Evolutionary conservation across 768 basidiomycete genomes (phyloP).

Genomic region (Auricularia sp.): DNA sequence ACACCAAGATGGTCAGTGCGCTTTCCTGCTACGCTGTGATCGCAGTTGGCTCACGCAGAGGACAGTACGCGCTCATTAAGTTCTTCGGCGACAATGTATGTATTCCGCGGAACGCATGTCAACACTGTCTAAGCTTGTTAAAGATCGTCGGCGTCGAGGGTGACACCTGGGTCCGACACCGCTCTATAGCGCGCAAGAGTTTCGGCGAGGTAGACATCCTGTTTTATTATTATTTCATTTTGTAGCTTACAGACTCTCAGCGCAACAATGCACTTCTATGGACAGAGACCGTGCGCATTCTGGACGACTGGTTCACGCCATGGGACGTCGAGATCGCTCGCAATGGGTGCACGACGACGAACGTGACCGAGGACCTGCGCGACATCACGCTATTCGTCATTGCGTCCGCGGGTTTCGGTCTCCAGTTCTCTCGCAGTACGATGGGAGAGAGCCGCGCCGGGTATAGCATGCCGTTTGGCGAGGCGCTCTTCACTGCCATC

Average conservation of each 20-base stretch:
- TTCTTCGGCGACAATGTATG: neutral
- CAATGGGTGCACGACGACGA: neutral
- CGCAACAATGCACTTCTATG: neutral
- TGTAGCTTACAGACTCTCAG: neutral
- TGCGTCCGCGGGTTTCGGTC: constrained; percentile 34
- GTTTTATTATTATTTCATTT: too few species aligned
- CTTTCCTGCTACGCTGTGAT: neutral
- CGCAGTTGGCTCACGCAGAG: neutral
- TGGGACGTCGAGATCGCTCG: neutral
- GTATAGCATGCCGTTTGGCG: constrained; percentile 21
- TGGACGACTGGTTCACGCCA: neutral
- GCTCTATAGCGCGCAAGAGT: neutral
- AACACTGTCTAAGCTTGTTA: neutral
- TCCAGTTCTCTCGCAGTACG: constrained; percentile 23
- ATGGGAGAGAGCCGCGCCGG: constrained; percentile 17
- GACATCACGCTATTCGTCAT: constrained; percentile 18
- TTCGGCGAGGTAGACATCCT: neutral
- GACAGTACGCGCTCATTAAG: neutral
- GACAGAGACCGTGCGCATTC: neutral
- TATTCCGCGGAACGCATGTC: neutral
- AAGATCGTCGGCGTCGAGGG: neutral
- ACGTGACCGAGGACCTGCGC: neutral
- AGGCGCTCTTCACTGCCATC: constrained; percentile 23
- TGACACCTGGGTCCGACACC: neutral
- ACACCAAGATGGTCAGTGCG: neutral